A percentile compares a stretch with the other conserved stretches of the same genome.
phyloP scores from a whole-genome alignment of 176 grass and related monocot species.

The Otatea glauca region DNA sequence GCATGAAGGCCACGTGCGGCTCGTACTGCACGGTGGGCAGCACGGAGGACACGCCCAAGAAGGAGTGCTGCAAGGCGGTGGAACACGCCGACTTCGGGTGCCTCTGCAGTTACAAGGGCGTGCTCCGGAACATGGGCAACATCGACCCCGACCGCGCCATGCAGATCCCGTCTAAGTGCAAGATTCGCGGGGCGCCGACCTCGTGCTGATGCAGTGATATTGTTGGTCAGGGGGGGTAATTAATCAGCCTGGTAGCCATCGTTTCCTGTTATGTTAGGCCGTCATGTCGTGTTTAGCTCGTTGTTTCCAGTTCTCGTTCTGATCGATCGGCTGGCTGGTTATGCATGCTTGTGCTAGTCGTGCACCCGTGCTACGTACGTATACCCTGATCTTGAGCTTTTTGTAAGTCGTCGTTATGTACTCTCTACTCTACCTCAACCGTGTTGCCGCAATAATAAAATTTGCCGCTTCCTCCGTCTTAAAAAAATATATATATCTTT shows the following conservation, averaged over 20 bases:
- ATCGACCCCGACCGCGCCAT: slow-evolving; percentile 49
- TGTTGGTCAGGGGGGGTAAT: background rate
- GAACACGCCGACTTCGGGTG: slow-evolving; percentile 16
- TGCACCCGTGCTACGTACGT: background rate
- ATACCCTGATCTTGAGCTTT: background rate
- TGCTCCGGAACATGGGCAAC: background rate
- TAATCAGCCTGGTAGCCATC: background rate
- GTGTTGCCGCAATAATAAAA: slow-evolving; percentile 30
- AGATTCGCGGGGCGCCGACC: background rate
- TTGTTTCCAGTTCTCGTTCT: background rate
- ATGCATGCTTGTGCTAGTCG: background rate
- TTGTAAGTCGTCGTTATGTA: background rate
- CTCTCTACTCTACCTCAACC: background rate
- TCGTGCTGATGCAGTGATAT: background rate
- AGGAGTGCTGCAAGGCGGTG: slow-evolving; percentile 42
- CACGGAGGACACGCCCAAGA: background rate
- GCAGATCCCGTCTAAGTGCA: slow-evolving; percentile 57
- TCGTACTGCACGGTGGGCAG: background rate
- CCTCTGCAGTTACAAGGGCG: slow-evolving; percentile 38
- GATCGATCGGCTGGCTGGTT: background rate
- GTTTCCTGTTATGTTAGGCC: background rate
- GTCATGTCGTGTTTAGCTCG: background rate
- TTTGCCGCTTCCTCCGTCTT: background rate
- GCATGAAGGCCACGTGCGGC: background rate
- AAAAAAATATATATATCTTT: background rate